Base-by-base conservation (phyloP, 768 basidiomycete genomes). In the Chalciporus pseudorubinellus region DNA sequence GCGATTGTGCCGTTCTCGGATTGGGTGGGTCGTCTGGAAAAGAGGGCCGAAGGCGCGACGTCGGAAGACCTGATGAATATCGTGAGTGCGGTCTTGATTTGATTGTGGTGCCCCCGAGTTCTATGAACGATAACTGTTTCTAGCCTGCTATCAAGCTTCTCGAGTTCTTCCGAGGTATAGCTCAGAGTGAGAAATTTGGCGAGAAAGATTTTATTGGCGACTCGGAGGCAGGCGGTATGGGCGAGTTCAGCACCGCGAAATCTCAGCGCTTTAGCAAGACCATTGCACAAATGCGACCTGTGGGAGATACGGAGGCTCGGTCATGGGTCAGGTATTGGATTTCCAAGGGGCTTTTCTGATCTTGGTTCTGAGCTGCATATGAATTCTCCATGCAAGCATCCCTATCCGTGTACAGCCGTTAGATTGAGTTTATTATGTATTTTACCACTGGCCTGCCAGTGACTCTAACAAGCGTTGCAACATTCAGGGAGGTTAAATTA, bases 101-200 rank as follows among this genome's bases (percentile, higher is more conserved):
- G n/a, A n/a, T n/a, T n/a, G n/a, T n/a, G n/a, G n/a, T n/a, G n/a
- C n/a, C n/a, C n/a, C n/a, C n/a, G n/a, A 6, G 26, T 26, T 6
- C 26, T 1, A 26, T 26, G n/a, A 43, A 26, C 1, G 14, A 34
- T 19, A 6, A n/a, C n/a, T n/a, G n/a, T n/a, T 31, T 16, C 41
- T 44, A 71, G 70, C 70, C 70, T 48, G 70, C 67, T 2, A 60
- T 67, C 34, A 70, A 71, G 51, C 52, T 71, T 0, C 45, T 71
- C 5, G 59, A 59, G 6, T 70, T 65, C 46, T 68, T 64, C 58
- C 65, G 59, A 12, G 41, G 4, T 4, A 53, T 60, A 39, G 49
- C 61, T 22, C 36, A 29, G 21, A 8, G n/a, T 12, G 55, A 56
- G 3, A 44, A 38, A 3, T 12, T 29, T 4, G 3, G n/a, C n/a